These are phyloP conservation scores for Thuidium tamariscinum DNA, from an alignment of 225 moss, liverwort and hornwort species.

Conservation along the genomic window DNA sequence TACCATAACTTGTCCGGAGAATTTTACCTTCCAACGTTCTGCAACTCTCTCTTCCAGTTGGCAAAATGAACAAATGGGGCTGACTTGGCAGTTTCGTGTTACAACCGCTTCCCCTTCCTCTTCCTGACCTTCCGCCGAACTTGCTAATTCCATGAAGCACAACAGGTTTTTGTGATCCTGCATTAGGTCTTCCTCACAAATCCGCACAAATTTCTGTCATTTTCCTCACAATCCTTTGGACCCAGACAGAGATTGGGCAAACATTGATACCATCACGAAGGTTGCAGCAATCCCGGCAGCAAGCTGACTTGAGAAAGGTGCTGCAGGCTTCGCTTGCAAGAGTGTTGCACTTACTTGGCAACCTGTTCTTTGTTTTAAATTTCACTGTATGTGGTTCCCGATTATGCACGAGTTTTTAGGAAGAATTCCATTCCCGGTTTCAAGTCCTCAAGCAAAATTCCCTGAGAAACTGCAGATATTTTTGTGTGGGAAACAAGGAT, in stretches of 20 bases:
- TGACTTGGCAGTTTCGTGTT: background rate
- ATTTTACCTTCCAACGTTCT: background rate
- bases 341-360: background rate
- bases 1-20: background rate
- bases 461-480: background rate
- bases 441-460: too few relatives aligned
- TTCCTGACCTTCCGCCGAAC: background rate
- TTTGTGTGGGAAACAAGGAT: background rate
- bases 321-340: background rate
- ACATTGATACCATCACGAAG: background rate
- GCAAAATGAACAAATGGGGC: background rate
- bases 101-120: conserved; percentile 13
- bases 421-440: background rate
- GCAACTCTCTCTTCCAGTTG: background rate
- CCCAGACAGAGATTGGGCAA: background rate
- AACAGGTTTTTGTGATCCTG: background rate
- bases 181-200: background rate
- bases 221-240: background rate
- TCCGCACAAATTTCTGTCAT: background rate
- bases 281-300: background rate
- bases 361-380: background rate
- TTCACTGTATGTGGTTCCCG: too few relatives aligned
- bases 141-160: background rate
- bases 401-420: background rate
- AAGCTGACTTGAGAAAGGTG: background rate